These are phyloP conservation scores for Henckelia pumila DNA, from an alignment of 257 asterid species.

Conservation along the genomic window DNA sequence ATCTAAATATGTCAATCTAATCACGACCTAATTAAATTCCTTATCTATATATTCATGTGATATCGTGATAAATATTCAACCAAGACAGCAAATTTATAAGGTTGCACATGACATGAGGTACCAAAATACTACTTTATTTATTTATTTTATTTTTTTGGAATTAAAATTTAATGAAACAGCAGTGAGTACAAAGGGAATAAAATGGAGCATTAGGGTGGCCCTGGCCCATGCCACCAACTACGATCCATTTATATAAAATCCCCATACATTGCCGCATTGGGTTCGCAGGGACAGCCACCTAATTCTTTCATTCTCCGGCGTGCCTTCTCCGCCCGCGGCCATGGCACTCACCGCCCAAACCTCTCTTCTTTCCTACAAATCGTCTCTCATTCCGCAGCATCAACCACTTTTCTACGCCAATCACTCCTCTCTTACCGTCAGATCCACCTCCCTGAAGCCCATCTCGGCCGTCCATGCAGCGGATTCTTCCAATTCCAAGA, in stretches of 20 bases:
- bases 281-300: conserved; percentile 33
- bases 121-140: no score
- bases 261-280: conserved; percentile 11
- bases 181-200: no score
- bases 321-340: conserved; percentile 30
- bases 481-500: conserved; percentile 32
- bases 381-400: conserved; percentile 26
- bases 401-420: conserved; percentile 16
- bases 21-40: no score
- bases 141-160: no score
- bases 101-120: no score
- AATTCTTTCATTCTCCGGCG: conserved; percentile 1
- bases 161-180: no score
- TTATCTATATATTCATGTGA: no score
- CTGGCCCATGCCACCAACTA: background rate
- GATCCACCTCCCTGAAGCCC: conserved; percentile 32
- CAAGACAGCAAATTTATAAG: no score
- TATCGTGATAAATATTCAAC: no score
- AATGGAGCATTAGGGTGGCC: no score
- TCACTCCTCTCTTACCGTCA: conserved; percentile 21
- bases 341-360: conserved; percentile 46
- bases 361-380: conserved; percentile 40
- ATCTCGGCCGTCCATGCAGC: conserved; percentile 48
- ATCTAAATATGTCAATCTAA: no score
- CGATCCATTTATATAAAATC: conserved; percentile 26